Percentiles rank a stretch among this genome's conserved stretches.
Evolutionary conservation across 768 basidiomycete species (phyloP).

Genomic region (Gautieria morchelliformis): DNA sequence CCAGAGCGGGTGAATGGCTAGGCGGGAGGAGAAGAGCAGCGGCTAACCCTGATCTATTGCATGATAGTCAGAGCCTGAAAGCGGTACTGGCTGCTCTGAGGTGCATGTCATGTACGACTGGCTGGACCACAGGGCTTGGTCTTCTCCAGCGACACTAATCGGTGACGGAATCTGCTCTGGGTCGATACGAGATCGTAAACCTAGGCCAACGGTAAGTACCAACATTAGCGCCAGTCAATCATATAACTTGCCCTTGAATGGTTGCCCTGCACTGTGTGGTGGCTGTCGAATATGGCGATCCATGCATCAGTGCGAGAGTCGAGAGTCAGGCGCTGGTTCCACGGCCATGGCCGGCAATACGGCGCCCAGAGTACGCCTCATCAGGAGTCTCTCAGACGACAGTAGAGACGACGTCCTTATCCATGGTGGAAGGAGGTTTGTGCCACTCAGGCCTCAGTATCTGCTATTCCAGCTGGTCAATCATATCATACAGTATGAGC

Average conservation of each 20-base stretch:
- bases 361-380: too few relatives aligned
- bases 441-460: too few relatives aligned
- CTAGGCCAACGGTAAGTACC: constrained; percentile 25
- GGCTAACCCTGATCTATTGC: constrained; percentile 81
- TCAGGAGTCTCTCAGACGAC: too few relatives aligned
- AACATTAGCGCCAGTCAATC: neutral
- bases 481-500: too few relatives aligned
- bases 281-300: constrained; percentile 50
- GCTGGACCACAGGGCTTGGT: constrained; percentile 70
- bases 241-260: constrained; percentile 36
- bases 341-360: too few relatives aligned
- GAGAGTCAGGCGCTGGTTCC: neutral
- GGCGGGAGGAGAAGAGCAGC: neutral
- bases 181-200: constrained; percentile 76
- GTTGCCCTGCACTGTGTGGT: constrained; percentile 54
- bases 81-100: constrained; percentile 53
- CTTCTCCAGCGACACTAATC: constrained; percentile 65
- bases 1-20: neutral
- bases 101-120: constrained; percentile 58
- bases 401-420: too few relatives aligned
- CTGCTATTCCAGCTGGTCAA: too few relatives aligned
- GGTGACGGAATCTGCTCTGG: constrained; percentile 88
- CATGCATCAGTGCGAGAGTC: constrained; percentile 3
- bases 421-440: too few relatives aligned
- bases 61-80: constrained; percentile 79